A percentile compares a stretch with the other conserved stretches of the same genome.
phyloP scores from a whole-genome alignment of 2,329 filamentous ascomycete species.

The Hymenoscyphus occultus region DNA sequence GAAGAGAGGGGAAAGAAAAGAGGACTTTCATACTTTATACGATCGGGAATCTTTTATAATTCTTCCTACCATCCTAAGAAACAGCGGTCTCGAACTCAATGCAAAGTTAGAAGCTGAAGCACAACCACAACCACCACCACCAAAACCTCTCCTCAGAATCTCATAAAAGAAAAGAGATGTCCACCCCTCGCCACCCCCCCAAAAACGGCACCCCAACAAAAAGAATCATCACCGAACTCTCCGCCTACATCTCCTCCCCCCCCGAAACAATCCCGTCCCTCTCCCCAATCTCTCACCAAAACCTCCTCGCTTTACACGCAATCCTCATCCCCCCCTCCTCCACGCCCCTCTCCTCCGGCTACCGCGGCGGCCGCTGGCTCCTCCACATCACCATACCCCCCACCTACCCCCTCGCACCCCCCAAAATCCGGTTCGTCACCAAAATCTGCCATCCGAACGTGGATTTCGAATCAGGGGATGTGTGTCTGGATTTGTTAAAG shows the following conservation, averaged over 20 bases:
- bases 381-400: conserved; percentile 73
- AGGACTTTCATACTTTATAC: no score
- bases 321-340: conserved; percentile 55
- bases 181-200: conserved; percentile 64
- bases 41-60: no score
- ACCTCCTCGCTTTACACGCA: conserved; percentile 34
- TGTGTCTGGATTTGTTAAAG: conserved; percentile 85
- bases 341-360: conserved; percentile 50
- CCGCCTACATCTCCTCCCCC: conserved; percentile 34
- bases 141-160: no score
- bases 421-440: conserved; percentile 77
- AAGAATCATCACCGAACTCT: conserved; percentile 56
- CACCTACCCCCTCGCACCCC: conserved; percentile 76
- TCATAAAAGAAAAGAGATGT: conserved; percentile 31
- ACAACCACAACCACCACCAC: no score
- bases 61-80: no score
- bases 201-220: conserved; percentile 51
- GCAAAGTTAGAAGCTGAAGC: no score
- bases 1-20: no score
- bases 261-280: conserved; percentile 54
- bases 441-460: conserved; percentile 84
- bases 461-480: conserved; percentile 73
- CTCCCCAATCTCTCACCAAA: conserved; percentile 49
- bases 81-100: no score
- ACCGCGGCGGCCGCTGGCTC: conserved; percentile 68